These are phyloP conservation scores for Chlorociboria aeruginascens DNA, from an alignment of 495 filamentous ascomycete species.

Conservation along the genomic window DNA sequence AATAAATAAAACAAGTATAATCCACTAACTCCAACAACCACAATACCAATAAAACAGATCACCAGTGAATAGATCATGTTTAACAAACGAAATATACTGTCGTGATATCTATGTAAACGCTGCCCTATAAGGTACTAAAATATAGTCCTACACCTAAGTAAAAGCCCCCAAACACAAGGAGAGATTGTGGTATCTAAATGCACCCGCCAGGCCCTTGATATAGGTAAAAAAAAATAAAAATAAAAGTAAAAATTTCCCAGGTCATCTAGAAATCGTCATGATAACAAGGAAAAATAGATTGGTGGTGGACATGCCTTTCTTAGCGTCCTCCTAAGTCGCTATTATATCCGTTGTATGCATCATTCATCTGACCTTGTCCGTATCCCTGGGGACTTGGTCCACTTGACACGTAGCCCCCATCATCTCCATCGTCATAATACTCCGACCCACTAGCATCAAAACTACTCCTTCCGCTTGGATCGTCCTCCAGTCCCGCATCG, in stretches of 20 bases:
- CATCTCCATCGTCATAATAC: slow-evolving; percentile 46
- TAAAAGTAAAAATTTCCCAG: background rate
- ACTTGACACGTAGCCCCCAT: slow-evolving; percentile 44
- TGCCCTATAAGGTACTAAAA: background rate
- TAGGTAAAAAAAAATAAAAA: background rate
- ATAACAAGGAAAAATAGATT: background rate
- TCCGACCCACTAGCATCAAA: slow-evolving; percentile 77
- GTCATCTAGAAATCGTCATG: background rate
- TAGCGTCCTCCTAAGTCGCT: slow-evolving; percentile 36
- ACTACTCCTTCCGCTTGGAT: slow-evolving; percentile 70
- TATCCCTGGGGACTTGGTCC: slow-evolving; percentile 30
- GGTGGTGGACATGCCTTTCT: background rate
- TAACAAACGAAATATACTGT: no score
- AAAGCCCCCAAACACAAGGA: background rate
- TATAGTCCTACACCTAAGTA: background rate
- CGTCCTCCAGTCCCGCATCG: slow-evolving; percentile 32
- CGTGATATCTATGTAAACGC: no score
- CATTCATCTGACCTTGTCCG: slow-evolving; percentile 26
- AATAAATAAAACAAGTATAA: no score
- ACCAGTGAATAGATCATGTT: no score
- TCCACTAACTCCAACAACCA: no score
- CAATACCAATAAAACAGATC: no score
- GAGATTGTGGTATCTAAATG: slow-evolving; percentile 17
- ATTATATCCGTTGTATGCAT: slow-evolving; percentile 32
- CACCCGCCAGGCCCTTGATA: slow-evolving; percentile 5